Evolutionary conservation across 805 yeast species (phyloP).

Genomic region (Torulaspora maleeae): DNA sequence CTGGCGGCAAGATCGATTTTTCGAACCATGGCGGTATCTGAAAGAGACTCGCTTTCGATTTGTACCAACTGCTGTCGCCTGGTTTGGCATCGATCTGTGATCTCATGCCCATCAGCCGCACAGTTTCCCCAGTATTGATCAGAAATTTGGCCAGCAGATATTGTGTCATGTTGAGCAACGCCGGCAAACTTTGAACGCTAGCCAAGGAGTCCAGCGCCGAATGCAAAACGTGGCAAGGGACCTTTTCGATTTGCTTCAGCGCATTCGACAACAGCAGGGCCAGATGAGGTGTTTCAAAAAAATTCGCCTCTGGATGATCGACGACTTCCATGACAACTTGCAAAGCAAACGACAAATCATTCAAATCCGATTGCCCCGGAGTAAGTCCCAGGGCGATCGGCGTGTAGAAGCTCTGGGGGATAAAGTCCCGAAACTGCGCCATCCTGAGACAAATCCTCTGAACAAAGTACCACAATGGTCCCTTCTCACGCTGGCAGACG

Average conservation of each 20-base stretch:
- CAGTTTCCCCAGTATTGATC: conserved; percentile 16
- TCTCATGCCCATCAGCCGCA: conserved; percentile 5
- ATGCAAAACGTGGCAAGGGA: conserved; percentile 20
- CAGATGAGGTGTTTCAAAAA: conserved; percentile 24
- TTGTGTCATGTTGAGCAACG: conserved; percentile 26
- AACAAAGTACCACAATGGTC: conserved; percentile 12
- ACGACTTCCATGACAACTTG: conserved; percentile 32
- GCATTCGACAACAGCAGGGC: conserved; percentile 19
- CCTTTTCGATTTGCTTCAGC: conserved; percentile 13
- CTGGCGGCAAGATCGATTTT: conserved; percentile 20
- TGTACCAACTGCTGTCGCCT: conserved; percentile 14
- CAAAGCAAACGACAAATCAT: conserved; percentile 18
- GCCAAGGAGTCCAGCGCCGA: conserved; percentile 19
- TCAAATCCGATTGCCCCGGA: background rate
- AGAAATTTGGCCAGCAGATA: conserved; percentile 24
- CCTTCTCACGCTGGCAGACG: conserved; percentile 1
- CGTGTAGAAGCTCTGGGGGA: conserved; percentile 10
- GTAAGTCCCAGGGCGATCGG: conserved; percentile 6
- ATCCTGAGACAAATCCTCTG: conserved; percentile 18
- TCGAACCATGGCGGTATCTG: conserved; percentile 28
- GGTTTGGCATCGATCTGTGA: conserved; percentile 4
- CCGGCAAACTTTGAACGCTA: conserved; percentile 25
- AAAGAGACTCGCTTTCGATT: conserved; percentile 1
- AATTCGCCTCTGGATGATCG: conserved; percentile 34
- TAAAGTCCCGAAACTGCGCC: conserved; percentile 9